Evolutionary conservation across 2,329 filamentous ascomycete species (phyloP).

Genomic region (Arthrobotrys musiformis): DNA sequence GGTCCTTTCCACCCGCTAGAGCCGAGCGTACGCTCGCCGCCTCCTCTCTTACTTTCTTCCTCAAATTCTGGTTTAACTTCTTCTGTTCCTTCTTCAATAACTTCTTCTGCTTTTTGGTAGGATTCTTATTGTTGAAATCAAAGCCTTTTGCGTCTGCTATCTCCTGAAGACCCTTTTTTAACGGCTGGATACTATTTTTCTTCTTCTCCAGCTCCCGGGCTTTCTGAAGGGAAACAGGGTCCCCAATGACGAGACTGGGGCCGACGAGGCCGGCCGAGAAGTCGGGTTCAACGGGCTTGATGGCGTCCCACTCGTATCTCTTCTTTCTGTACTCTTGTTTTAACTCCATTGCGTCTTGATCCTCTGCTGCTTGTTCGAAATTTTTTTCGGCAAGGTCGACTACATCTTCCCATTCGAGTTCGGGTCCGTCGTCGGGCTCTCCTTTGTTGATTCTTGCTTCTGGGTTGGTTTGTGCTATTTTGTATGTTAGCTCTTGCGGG

Average conservation of each 20-base stretch:
- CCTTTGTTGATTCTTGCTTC: no score
- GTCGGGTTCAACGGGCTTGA: not conserved
- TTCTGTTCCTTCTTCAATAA: slow-evolving; percentile 22
- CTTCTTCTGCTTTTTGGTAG: slow-evolving; percentile 41
- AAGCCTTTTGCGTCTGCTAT: not conserved
- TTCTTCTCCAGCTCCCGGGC: not conserved
- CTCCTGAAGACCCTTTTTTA: not conserved
- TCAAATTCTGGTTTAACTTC: not conserved
- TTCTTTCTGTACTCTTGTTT: not conserved
- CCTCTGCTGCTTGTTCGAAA: not conserved
- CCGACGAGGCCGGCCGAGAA: not conserved
- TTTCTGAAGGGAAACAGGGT: not conserved
- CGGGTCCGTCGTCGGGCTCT: not conserved
- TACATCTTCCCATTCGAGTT: not conserved
- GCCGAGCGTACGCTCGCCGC: not conserved
- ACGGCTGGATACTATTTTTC: not conserved
- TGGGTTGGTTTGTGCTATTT: no score
- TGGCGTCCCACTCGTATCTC: not conserved
- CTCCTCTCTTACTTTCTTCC: slow-evolving; percentile 42
- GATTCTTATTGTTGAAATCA: not conserved
- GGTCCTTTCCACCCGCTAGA: slow-evolving; percentile 15
- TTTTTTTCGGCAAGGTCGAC: not conserved
- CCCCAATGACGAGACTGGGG: not conserved
- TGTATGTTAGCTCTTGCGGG: no score
- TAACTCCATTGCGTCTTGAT: not conserved